A percentile compares a stretch with the other conserved stretches of the same genome.
These are phyloP conservation scores for Pyracantha coccinea DNA, from an alignment of 331 rosid species.

Conservation along the genomic window DNA sequence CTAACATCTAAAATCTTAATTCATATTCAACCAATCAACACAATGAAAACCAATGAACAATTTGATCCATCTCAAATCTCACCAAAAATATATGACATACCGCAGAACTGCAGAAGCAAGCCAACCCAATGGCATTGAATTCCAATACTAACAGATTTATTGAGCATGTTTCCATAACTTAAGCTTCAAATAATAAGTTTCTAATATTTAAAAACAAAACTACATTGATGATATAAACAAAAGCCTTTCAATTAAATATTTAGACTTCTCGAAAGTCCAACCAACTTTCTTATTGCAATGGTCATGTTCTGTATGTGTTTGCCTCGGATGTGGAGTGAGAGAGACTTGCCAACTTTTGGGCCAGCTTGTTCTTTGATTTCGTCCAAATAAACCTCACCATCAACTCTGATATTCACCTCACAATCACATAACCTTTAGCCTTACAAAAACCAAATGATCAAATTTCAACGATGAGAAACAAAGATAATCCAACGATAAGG, in stretches of 20 bases:
- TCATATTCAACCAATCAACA: neutral
- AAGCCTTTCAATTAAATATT: neutral
- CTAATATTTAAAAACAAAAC: neutral
- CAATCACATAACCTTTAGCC: no score
- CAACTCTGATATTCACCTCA: neutral
- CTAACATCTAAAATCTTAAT: neutral
- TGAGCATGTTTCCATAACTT: neutral
- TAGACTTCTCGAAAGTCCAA: neutral
- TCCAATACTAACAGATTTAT: neutral
- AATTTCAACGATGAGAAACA: no score
- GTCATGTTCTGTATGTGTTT: neutral
- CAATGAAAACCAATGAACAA: neutral
- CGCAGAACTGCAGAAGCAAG: neutral
- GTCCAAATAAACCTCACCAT: constrained; percentile 50
- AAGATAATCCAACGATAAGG: no score
- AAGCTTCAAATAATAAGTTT: neutral
- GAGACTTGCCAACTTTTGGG: constrained; percentile 58
- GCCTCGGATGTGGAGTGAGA: neutral
- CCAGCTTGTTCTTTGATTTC: constrained; percentile 37
- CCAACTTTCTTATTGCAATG: neutral
- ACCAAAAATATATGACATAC: neutral
- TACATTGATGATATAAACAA: neutral
- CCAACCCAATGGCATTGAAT: neutral
- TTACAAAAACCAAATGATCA: no score
- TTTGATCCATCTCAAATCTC: neutral